phyloP scores from a whole-genome alignment of 768 basidiomycete species.

The Cantharellus cinnabarinus region DNA sequence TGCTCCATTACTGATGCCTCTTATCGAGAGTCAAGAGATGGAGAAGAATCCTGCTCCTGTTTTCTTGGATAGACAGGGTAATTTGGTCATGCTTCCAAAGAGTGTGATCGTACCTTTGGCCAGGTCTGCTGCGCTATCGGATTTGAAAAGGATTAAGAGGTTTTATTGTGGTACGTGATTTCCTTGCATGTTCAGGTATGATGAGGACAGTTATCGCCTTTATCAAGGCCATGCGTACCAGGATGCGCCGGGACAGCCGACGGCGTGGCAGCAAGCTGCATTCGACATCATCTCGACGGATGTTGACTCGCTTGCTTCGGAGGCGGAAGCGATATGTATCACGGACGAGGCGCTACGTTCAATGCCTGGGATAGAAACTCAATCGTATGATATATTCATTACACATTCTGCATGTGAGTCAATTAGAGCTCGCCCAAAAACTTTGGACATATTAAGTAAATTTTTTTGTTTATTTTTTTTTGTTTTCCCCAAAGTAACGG shows the following conservation, averaged over 20 bases:
- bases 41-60: conserved; percentile 39
- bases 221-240: background rate
- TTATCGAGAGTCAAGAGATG: conserved; percentile 30
- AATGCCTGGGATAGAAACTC: conserved; percentile 44
- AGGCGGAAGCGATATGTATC: conserved; percentile 53
- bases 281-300: conserved; percentile 75
- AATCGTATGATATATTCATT: conserved; percentile 51
- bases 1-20: conserved; percentile 60
- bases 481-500: conserved; percentile 31
- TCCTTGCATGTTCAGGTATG: conserved; percentile 14
- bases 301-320: conserved; percentile 45
- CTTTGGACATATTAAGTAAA: background rate
- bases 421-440: background rate
- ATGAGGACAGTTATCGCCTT: background rate
- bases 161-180: conserved; percentile 58
- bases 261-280: conserved; percentile 23
- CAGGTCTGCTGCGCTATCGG: conserved; percentile 52
- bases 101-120: conserved; percentile 61
- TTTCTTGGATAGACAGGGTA: conserved; percentile 64
- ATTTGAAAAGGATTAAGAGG: conserved; percentile 54
- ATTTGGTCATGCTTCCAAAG: conserved; percentile 51
- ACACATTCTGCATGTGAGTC: conserved; percentile 56
- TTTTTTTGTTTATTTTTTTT: conserved; percentile 3
- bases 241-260: conserved; percentile 6
- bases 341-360: conserved; percentile 43